Evolutionary conservation across 2,329 filamentous ascomycete species (phyloP), one percentile per base, ranked within the genome.

Genomic region (Magnaporthiopsis rhizophila): DNA sequence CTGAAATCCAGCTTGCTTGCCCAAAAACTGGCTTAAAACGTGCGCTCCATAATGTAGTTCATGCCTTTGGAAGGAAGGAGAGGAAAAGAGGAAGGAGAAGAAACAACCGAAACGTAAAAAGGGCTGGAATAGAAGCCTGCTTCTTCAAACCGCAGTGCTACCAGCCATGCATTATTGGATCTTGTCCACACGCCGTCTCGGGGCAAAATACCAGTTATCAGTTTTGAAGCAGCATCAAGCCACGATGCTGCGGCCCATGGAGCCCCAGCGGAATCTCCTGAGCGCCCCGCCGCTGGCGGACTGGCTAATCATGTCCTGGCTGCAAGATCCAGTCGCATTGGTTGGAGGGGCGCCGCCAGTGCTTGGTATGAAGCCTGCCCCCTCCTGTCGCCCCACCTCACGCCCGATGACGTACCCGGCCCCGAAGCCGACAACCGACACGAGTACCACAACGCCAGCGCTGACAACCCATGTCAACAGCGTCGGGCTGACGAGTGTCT

Each of bases 371-470:
- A 67, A 32, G 62, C 65, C 45, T n/a, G 82, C 72, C 15, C 77
- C 77, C 70, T 89, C 86, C 68, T 88, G 84, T 45, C 84, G 80
- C 3, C 87, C 87, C 30, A 87, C 86, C 69, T 89, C 87, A 32
- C 86, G 79, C 6, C 87, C 87, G 65, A 89, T 86, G 30, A 88
- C 86, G 69, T 88, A 89, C 13, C 87, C 87, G 11, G 87, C 87
- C 3, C 87, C 86, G 68, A 90, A 89, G 2, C 86, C 86, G 45
- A 89, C 86, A 1, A 88, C 87, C 9, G 84, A 87, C 3, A 89
- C 83, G 13, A 90, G 78, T 11, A 89, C 86, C 1, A 89, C 84
- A 1, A 89, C 86, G 24, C 87, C 86, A 9, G 87, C 86, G 65
- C 84, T 86, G 64, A 89, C 80, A 7, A 87, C 84, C 84, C 86